Evolutionary conservation across 176 grass and related monocot genomes (phyloP).

Genomic region (Pontederia crassipes): DNA sequence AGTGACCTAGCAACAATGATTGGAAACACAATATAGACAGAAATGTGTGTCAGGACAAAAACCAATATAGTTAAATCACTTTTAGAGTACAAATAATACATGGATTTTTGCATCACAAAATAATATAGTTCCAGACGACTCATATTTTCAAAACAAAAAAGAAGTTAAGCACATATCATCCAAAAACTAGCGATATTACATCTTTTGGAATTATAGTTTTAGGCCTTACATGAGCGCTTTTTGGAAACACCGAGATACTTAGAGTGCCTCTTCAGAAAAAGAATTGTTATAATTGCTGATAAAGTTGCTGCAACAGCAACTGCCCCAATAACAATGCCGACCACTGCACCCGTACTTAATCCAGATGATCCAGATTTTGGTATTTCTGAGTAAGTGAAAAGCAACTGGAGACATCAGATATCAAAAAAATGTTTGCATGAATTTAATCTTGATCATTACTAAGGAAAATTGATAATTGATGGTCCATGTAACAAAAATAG

Average conservation of each 20-base stretch:
- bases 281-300: conserved; percentile 39
- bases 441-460: conserved; percentile 17
- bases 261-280: conserved; percentile 36
- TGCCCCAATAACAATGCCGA: conserved; percentile 47
- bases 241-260: conserved; percentile 30
- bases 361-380: conserved; percentile 8
- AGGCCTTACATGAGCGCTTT: conserved; percentile 41
- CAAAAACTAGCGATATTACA: background rate
- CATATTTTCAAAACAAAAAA: no score
- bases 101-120: no score
- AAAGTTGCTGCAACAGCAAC: conserved; percentile 46
- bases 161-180: no score
- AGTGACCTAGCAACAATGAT: no score
- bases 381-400: no score
- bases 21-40: no score
- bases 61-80: no score
- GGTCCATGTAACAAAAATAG: no score
- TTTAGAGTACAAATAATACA: no score
- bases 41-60: no score
- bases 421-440: conserved; percentile 8
- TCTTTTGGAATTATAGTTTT: background rate
- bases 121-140: no score
- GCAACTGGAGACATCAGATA: background rate
- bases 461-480: background rate
- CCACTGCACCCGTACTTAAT: conserved; percentile 48